These are phyloP conservation scores for Aquilaria sinensis DNA, from an alignment of 345 rosid genomes.

Conservation along the genomic window DNA sequence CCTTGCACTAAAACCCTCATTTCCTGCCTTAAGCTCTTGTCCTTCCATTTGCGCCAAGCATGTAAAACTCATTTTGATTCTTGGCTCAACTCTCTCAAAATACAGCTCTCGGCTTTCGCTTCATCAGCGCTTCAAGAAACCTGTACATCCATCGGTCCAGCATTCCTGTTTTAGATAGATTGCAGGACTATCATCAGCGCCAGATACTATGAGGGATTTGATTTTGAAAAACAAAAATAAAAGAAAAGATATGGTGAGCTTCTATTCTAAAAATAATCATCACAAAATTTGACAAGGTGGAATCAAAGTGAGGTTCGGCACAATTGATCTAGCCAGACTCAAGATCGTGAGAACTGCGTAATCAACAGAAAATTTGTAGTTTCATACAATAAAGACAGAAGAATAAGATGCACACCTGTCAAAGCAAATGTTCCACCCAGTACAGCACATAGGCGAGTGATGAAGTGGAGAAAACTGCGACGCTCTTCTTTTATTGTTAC, in stretches of 20 bases:
- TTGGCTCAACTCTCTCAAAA: conserved; percentile 10
- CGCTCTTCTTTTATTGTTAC: conserved; percentile 93
- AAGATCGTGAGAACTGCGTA: neutral
- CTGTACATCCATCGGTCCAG: conserved; percentile 98
- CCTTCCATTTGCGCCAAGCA: neutral
- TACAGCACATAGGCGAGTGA: conserved; percentile 98
- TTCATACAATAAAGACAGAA: neutral
- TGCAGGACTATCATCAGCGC: too few relatives aligned
- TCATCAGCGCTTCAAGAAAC: conserved; percentile 55
- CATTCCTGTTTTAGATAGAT: conserved; percentile 50
- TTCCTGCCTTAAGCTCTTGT: neutral
- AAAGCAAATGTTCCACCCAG: conserved; percentile 97
- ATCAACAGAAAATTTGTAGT: neutral
- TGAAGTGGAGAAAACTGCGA: conserved; percentile 87
- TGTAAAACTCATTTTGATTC: too few relatives aligned
- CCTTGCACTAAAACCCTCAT: too few relatives aligned
- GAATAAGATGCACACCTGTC: conserved; percentile 54
- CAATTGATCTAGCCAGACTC: neutral
- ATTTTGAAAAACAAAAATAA: too few relatives aligned
- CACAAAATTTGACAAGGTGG: neutral
- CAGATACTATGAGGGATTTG: too few relatives aligned
- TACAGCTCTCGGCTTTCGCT: conserved; percentile 31
- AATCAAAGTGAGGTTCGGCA: neutral
- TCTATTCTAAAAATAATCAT: neutral
- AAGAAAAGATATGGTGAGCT: too few relatives aligned